A percentile compares a stretch with the other conserved stretches of the same genome.
phyloP scores from a whole-genome alignment of 2,329 filamentous ascomycete species.

The Coniella vitis region DNA sequence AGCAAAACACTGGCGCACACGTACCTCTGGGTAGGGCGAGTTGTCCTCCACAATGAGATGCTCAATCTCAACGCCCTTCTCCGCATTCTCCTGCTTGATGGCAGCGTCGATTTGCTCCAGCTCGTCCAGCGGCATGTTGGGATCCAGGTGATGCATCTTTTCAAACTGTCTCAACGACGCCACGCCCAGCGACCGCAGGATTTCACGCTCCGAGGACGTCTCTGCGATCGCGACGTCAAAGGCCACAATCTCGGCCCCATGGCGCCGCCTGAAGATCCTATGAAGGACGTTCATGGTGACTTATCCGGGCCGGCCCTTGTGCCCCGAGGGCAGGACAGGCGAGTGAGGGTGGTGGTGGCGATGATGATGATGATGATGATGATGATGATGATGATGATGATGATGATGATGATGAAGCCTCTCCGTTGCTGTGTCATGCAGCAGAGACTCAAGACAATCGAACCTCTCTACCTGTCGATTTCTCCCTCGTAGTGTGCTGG shows the following conservation, averaged over 20 bases:
- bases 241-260: slow-evolving; percentile 15
- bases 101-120: slow-evolving; percentile 54
- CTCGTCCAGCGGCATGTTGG: slow-evolving; percentile 57
- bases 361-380: not conserved
- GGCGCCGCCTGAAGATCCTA: slow-evolving; percentile 9
- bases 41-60: slow-evolving; percentile 55
- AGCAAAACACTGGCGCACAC: slow-evolving; percentile 14
- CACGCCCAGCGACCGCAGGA: slow-evolving; percentile 14
- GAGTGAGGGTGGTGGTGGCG: not conserved
- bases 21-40: slow-evolving; percentile 60
- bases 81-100: slow-evolving; percentile 46
- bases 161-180: slow-evolving; percentile 48
- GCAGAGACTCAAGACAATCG: too few relatives aligned
- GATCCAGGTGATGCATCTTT: slow-evolving; percentile 55
- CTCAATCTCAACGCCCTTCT: slow-evolving; percentile 50
- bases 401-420: not conserved
- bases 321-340: not conserved
- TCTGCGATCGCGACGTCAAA: slow-evolving; percentile 15
- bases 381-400: not conserved
- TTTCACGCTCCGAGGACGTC: slow-evolving; percentile 16
- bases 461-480: too few relatives aligned
- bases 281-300: slow-evolving; percentile 9
- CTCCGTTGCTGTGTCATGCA: not conserved
- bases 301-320: too few relatives aligned
- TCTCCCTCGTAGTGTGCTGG: too few relatives aligned